A percentile compares a stretch with the other conserved stretches of the same genome.
Conservation (phyloP, 306 rosid genomes). For the Spatholobus suberectus region DNA sequence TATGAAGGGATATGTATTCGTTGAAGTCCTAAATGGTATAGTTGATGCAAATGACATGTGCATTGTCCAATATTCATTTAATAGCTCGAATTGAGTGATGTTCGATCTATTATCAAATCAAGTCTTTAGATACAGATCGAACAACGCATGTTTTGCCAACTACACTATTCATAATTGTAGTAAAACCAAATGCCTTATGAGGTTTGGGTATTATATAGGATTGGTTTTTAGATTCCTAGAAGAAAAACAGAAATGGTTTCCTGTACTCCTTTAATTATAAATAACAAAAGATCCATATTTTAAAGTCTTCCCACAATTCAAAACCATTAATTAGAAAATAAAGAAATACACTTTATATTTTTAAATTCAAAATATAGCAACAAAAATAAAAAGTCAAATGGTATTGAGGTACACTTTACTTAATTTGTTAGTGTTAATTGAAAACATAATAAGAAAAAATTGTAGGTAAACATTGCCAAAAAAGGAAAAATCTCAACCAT, state of each 20-base stretch:
- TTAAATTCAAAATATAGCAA: not conserved
- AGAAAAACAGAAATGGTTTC: not conserved
- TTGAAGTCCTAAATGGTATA: not conserved
- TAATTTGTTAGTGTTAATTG: not conserved
- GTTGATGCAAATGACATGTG: not conserved
- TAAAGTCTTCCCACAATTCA: not conserved
- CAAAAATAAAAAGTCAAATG: not conserved
- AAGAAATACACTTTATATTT: not conserved
- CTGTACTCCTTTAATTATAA: not conserved
- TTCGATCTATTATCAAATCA: no score
- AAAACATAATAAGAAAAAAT: not conserved
- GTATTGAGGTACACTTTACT: not conserved
- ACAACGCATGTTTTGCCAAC: no score
- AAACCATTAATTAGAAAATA: not conserved
- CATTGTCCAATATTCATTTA: not conserved
- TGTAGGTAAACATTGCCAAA: not conserved
- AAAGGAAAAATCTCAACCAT: not conserved
- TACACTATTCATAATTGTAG: no score
- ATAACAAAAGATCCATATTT: no score
- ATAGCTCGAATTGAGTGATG: not conserved
- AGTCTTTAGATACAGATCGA: no score
- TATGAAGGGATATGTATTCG: not conserved
- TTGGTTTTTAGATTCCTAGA: not conserved
- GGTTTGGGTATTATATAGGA: not conserved
- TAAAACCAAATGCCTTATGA: no score